phyloP scores from a whole-genome alignment of 805 yeast genomes.

The Barnettozyma populi region DNA sequence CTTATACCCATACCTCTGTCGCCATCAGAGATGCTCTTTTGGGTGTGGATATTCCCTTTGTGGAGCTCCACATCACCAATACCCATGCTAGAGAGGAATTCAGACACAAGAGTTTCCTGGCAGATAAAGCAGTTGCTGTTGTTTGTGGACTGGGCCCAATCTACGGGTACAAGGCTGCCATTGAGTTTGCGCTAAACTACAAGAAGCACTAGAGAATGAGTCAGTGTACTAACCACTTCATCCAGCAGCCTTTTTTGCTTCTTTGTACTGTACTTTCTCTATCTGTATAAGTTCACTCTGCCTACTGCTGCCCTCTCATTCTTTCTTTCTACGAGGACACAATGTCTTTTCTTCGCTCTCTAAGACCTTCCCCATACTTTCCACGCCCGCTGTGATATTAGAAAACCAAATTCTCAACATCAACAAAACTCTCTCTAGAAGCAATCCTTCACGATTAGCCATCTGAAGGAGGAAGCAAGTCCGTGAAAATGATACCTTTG shows the following conservation, averaged over 20 bases:
- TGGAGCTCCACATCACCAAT: slow-evolving; percentile 47
- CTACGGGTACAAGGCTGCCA: slow-evolving; percentile 26
- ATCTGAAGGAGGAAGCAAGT: neutral
- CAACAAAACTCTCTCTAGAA: neutral
- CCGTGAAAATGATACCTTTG: neutral
- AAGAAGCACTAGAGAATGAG: slow-evolving; percentile 4
- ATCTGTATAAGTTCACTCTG: neutral
- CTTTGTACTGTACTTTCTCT: neutral
- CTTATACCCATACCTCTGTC: slow-evolving; percentile 47
- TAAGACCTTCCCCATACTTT: neutral
- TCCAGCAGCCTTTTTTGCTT: too few species aligned
- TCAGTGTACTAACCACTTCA: too few species aligned
- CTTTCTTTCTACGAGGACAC: too few species aligned
- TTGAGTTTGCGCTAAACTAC: slow-evolving; percentile 25
- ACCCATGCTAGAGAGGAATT: slow-evolving; percentile 47
- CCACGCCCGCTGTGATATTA: too few species aligned
- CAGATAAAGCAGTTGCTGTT: slow-evolving; percentile 45
- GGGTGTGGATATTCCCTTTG: slow-evolving; percentile 43
- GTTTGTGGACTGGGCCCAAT: slow-evolving; percentile 26
- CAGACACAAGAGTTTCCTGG: slow-evolving; percentile 43
- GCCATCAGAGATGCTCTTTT: slow-evolving; percentile 46
- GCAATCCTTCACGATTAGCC: neutral
- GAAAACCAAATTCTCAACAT: neutral
- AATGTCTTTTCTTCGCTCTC: too few species aligned
- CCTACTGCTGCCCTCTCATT: neutral